Evolutionary conservation across 371 early-diverging fungal species (phyloP).

Genomic region (Apophysomyces elegans): DNA sequence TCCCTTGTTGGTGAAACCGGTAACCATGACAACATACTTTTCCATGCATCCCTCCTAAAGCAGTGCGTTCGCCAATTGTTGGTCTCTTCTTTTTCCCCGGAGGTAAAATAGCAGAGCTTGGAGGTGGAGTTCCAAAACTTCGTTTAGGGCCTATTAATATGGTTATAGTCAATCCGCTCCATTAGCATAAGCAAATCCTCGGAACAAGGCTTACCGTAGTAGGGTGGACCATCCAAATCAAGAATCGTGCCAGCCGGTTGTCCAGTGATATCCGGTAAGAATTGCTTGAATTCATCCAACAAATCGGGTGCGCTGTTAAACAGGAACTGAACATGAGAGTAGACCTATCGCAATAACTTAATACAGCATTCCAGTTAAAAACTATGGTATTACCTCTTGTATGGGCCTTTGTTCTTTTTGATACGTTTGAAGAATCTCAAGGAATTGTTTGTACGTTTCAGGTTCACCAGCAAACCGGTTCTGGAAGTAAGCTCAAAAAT

Average conservation of each 20-base stretch:
- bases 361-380: not conserved
- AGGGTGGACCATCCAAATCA: conserved; percentile 19
- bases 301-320: conserved; percentile 88
- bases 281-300: conserved; percentile 95
- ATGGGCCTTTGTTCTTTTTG: conserved; percentile 91
- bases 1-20: not conserved
- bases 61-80: conserved; percentile 24
- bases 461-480: conserved; percentile 87
- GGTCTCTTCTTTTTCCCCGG: conserved; percentile 33
- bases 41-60: conserved; percentile 13
- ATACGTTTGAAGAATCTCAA: conserved; percentile 95
- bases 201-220: conserved; percentile 5
- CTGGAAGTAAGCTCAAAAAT: conserved; percentile 36
- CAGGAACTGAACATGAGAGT: conserved; percentile 84
- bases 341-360: conserved; percentile 63
- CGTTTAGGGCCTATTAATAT: conserved; percentile 19
- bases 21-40: not conserved
- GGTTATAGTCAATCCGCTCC: not conserved
- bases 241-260: conserved; percentile 27
- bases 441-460: conserved; percentile 91
- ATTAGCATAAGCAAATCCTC: not conserved
- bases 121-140: conserved; percentile 13
- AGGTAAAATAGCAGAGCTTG: conserved; percentile 14
- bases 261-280: conserved; percentile 80
- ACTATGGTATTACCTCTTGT: conserved; percentile 64